Percentiles rank a stretch among this genome's conserved stretches.
Conservation (phyloP, 2,329 filamentous ascomycete genomes). For the Metarhizium sp. region DNA sequence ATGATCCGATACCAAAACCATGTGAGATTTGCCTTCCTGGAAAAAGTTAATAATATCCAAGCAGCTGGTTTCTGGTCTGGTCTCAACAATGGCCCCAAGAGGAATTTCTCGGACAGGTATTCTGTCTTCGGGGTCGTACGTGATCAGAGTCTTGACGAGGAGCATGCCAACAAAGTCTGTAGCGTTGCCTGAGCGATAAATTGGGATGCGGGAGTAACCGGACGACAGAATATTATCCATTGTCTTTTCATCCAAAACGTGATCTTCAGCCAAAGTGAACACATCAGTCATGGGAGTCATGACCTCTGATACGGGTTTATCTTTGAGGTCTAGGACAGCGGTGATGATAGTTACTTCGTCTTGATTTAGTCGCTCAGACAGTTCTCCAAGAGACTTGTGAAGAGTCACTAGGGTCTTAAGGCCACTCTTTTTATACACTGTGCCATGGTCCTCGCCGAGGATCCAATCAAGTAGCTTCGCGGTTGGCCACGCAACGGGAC, state of each 20-base stretch:
- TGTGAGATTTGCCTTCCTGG: slow-evolving; percentile 97
- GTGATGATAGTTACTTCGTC: slow-evolving; percentile 99
- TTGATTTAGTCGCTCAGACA: slow-evolving; percentile 83
- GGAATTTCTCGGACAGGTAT: slow-evolving; percentile 84
- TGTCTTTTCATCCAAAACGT: slow-evolving; percentile 81
- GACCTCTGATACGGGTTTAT: slow-evolving; percentile 87
- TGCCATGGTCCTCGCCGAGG: slow-evolving; percentile 90
- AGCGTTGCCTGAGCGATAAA: slow-evolving; percentile 75
- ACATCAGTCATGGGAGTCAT: slow-evolving; percentile 99
- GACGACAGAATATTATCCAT: slow-evolving; percentile 91
- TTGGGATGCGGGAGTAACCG: slow-evolving; percentile 92
- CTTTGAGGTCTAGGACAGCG: slow-evolving; percentile 90
- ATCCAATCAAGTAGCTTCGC: slow-evolving; percentile 92
- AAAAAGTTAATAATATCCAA: slow-evolving; percentile 99
- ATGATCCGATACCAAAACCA: slow-evolving; percentile 87
- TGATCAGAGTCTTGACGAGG: slow-evolving; percentile 96
- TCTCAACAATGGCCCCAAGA: slow-evolving; percentile 89
- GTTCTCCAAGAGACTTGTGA: slow-evolving; percentile 82
- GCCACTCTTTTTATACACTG: slow-evolving; percentile 95
- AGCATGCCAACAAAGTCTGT: slow-evolving; percentile 96
- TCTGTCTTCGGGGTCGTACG: slow-evolving; percentile 91
- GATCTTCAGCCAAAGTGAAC: slow-evolving; percentile 93
- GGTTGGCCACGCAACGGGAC: slow-evolving; percentile 85
- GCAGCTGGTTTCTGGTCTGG: slow-evolving; percentile 88
- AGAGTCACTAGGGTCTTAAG: slow-evolving; percentile 93